Evolutionary conservation across 1,139 yeast species (phyloP).

Genomic region (Kodamaea derodonti): DNA sequence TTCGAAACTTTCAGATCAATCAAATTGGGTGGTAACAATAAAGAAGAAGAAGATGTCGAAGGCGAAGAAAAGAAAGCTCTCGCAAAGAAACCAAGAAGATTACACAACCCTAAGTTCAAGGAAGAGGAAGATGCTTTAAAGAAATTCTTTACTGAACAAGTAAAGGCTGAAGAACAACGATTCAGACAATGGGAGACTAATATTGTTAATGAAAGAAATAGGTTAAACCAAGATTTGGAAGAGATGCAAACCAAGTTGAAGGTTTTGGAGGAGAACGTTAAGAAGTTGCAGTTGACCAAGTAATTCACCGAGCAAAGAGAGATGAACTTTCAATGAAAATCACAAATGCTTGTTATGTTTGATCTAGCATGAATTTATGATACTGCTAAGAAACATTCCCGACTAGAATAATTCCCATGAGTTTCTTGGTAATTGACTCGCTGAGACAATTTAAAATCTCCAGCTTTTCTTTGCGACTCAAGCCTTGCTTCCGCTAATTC

Average conservation of each 20-base stretch:
- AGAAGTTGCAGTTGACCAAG: slow-evolving; percentile 55
- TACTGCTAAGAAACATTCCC: too few species aligned
- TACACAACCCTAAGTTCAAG: slow-evolving; percentile 85
- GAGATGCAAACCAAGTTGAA: slow-evolving; percentile 76
- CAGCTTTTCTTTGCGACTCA: too few species aligned
- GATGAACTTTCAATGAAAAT: too few species aligned
- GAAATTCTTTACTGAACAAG: slow-evolving; percentile 96
- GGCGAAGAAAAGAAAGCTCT: slow-evolving; percentile 23
- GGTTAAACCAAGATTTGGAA: slow-evolving; percentile 90
- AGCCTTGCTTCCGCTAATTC: too few species aligned
- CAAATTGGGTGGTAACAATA: slow-evolving; percentile 60
- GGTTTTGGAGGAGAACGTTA: slow-evolving; percentile 69
- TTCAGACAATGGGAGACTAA: slow-evolving; percentile 98
- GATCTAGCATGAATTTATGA: too few species aligned
- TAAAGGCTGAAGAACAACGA: slow-evolving; percentile 93
- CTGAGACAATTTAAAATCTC: too few species aligned
- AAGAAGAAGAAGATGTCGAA: slow-evolving; percentile 34
- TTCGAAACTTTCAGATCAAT: slow-evolving; percentile 83
- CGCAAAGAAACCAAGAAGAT: slow-evolving; percentile 47
- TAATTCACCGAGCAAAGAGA: too few species aligned
- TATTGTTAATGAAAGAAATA: slow-evolving; percentile 89
- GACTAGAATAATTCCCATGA: too few species aligned
- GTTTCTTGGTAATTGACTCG: too few species aligned
- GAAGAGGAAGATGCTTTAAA: slow-evolving; percentile 95
- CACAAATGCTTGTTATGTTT: too few species aligned